Base-by-base conservation (phyloP, 2,329 filamentous ascomycete species). In the Aspergillus luchuensis region DNA sequence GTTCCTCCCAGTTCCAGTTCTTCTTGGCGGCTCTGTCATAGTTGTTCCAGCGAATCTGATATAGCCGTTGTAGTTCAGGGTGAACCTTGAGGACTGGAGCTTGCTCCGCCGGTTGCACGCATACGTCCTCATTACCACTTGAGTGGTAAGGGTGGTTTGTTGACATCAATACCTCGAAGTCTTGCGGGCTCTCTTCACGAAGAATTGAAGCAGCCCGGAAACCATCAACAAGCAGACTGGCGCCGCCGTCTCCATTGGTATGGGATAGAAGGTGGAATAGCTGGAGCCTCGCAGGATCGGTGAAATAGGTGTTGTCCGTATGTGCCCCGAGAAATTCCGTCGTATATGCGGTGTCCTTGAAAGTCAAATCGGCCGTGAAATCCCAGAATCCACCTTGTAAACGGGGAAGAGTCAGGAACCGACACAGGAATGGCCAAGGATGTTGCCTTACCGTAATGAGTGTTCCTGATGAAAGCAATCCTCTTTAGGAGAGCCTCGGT, bases 301-400 rank as follows among this genome's bases (percentile, higher is more conserved):
- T 92, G 78, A 98, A 98, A 77, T 99, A 98, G 1, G 94, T 97
- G 6, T 87, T 98, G 78, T 99, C 95, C 1, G 94, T 98, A 76
- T 99, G 95, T 0, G 91, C 89, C 19, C 87, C 86, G 2, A 99
- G 85, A 1, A 88, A 88, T 54, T 95, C 83, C 69, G 90, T 92
- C 1, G 94, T 97, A 79, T 98, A 99, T 3, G 92, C 92, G 1
- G 91, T 96, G 71, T 97, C 92, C 66, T 93, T 93, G 71, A 89
- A 89, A 28, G 91, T 89, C 23, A 97, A 84, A 75, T 97, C 91
- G 5, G 93, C 90, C 0, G 91, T 91, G 75, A 98, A 98, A 76
- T 97, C 94, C 80, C 88, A 91, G 76, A 91, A 91, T 28, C 84
- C 88, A 63, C 87, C 83, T 67, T 57, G 21, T n/a, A 36, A 21